Base-by-base conservation (phyloP, 306 rosid genomes). In the Vachellia pachyceras region DNA sequence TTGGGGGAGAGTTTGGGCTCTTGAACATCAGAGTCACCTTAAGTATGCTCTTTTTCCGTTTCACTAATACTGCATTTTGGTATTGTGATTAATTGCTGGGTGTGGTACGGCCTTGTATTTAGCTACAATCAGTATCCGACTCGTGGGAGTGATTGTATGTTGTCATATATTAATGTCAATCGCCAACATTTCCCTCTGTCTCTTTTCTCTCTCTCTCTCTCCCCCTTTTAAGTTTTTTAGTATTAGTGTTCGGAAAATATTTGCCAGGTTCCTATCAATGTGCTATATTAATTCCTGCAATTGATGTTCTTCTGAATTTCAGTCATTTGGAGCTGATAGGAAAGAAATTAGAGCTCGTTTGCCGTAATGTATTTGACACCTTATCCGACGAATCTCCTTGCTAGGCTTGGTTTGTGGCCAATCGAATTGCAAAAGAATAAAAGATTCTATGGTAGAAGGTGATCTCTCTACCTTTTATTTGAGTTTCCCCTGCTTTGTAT, bases 261-360 rank as follows among this genome's bases (percentile, higher is more conserved):
- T 57, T 23, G 36, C 65, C 4, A 29, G 36, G 36, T 10, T 58
- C 14, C 65, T 23, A 20, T 4, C 36, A 9, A 10, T 46, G 41
- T 67, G 37, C 36, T 79, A 58, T 12, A 79, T 60, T 44, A 39
- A 68, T 36, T 58, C 68, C 47, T 50, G 17, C 33, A 67, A n/a
- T 79, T 20, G 35, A 17, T 1, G 50, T 63, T 79, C 29, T 73
- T 75, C 69, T 78, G 44, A 67, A 77, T 83, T 82, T 55, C 92
- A 93, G 98, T 85, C 91, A 39, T 89, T 40, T 42, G 98, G 98
- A 12, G 36, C 87, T 4, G 98, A 93, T 71, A 86, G 97, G 86
- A 91, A 93, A 90, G 97, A 85, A 87, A 71, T 91, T 22, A 91
- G 85, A 84, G 84, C 63, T 58, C 86, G 58, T 65, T 89, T 93